Base-by-base conservation (phyloP, 768 basidiomycete genomes). In the Xerocomellus intermedius region DNA sequence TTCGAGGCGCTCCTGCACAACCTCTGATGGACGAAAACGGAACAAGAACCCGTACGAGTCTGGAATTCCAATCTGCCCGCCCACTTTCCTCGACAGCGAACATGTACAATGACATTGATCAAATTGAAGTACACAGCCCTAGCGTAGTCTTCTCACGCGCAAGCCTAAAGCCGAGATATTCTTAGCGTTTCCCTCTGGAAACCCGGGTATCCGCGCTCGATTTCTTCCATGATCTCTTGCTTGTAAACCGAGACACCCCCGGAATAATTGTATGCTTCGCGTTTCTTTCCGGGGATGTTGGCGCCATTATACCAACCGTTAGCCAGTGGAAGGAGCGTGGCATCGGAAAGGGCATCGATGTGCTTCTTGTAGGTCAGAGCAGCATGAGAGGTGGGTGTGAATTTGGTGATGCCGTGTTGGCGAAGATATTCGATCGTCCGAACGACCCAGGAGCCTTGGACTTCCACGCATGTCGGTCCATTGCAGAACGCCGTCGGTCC, bases 171-270 rank as follows among this genome's bases (percentile, higher is more conserved):
- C 12, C 8, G 33, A 17, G 52, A 8, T 12, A 13, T 3, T n/a
- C 8, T 46, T 0, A 54, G 14, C 1, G 46, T 7, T 21, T 63
- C 62, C n/a, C 44, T 56, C 38, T 55, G 28, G 35, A 63, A 63
- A 19, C 47, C 38, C 1, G 59, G 60, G 21, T 61, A 61, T 6
- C 59, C 60, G 2, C 43, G 30, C 14, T 52, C 54, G 1, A 61
- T 50, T 24, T 63, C 61, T 14, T 56, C 49, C 48, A 7, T 32
- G 17, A 63, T 63, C 49, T 63, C 61, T n/a, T 17, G 28, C 8
- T 16, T 45, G 19, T 63, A 63, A 24, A 0, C 2, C 2, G 19
- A 5, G 6, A 55, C 24, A 9, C 58, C 59, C 5, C 26, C 58
- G 5, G 22, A 0, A 13, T 60, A 60, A 24, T 51, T 51, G n/a